phyloP scores from a whole-genome alignment of 805 yeast genomes.

The Lipomyces yamanashiensis region DNA sequence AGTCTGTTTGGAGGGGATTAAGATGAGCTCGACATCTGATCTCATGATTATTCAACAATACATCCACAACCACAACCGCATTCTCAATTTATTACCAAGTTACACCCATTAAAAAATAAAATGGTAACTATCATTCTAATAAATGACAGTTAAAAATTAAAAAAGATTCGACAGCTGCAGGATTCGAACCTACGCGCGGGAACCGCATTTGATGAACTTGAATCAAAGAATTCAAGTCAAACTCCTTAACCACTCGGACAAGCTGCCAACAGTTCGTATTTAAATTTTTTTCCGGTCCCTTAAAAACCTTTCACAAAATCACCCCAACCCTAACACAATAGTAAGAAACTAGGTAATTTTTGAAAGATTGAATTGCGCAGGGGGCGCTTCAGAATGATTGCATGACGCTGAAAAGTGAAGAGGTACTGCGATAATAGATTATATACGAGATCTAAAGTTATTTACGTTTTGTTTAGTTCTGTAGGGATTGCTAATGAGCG shows the following conservation, averaged over 20 bases:
- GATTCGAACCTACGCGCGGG: conserved; percentile 41
- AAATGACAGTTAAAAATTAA: not conserved
- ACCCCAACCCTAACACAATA: too few relatives aligned
- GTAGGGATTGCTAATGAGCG: too few relatives aligned
- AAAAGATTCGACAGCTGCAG: conserved; percentile 45
- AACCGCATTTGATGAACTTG: conserved; percentile 40
- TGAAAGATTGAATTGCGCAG: too few relatives aligned
- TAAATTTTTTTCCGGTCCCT: not conserved
- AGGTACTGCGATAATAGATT: too few relatives aligned
- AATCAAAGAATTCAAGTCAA: conserved; percentile 47
- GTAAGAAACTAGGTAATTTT: too few relatives aligned
- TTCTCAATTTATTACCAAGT: too few relatives aligned
- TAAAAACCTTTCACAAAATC: too few relatives aligned
- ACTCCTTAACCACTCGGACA: conserved; percentile 54
- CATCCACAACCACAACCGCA: too few relatives aligned
- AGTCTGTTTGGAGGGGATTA: conserved; percentile 21
- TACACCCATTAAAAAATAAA: not conserved
- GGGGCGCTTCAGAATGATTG: too few relatives aligned
- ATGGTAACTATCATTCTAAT: not conserved
- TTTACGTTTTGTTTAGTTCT: too few relatives aligned
- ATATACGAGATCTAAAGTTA: too few relatives aligned
- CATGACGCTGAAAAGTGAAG: too few relatives aligned
- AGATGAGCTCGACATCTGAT: not conserved
- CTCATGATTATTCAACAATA: not conserved
- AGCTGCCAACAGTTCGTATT: conserved; percentile 42